Evolutionary conservation across 495 filamentous ascomycete species (phyloP).

Genomic region (Amorphotheca resinae): DNA sequence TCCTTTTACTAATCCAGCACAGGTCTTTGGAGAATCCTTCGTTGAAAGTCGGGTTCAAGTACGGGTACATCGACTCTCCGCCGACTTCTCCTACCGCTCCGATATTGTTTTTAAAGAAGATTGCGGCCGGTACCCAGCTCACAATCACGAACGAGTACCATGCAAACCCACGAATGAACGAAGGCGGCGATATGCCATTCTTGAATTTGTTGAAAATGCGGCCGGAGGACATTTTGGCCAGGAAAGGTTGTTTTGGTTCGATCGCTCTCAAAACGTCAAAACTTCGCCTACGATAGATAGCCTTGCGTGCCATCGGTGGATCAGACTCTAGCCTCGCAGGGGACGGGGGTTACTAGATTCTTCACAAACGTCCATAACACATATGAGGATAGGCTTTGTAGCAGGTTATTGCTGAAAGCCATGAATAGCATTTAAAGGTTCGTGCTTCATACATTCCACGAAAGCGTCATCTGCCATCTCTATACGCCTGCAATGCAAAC

Average conservation of each 20-base stretch:
- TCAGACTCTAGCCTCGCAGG: no score
- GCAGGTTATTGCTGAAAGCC: no score
- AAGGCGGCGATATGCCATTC: not conserved
- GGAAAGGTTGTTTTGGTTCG: no score
- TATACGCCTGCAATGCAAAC: slow-evolving; percentile 22
- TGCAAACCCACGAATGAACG: slow-evolving; percentile 26
- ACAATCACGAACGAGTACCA: slow-evolving; percentile 39
- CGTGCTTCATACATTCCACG: not conserved
- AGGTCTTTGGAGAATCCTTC: slow-evolving; percentile 41
- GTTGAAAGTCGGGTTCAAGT: slow-evolving; percentile 53
- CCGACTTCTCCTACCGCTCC: slow-evolving; percentile 48
- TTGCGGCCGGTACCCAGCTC: slow-evolving; percentile 48
- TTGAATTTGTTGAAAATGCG: slow-evolving; percentile 9
- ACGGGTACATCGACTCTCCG: slow-evolving; percentile 68
- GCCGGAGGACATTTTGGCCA: slow-evolving; percentile 6
- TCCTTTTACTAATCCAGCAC: slow-evolving; percentile 37
- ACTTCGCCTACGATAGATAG: not conserved
- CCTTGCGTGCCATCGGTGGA: no score
- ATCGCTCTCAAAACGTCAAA: slow-evolving; percentile 1
- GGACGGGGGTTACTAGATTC: no score
- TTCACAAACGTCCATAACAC: no score
- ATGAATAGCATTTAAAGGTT: no score
- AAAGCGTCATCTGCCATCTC: not conserved
- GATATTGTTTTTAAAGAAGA: slow-evolving; percentile 53
- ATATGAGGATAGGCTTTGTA: no score